These are phyloP conservation scores for Teratosphaeria viscida DNA, from an alignment of 2,329 filamentous ascomycete species.

Conservation along the genomic window DNA sequence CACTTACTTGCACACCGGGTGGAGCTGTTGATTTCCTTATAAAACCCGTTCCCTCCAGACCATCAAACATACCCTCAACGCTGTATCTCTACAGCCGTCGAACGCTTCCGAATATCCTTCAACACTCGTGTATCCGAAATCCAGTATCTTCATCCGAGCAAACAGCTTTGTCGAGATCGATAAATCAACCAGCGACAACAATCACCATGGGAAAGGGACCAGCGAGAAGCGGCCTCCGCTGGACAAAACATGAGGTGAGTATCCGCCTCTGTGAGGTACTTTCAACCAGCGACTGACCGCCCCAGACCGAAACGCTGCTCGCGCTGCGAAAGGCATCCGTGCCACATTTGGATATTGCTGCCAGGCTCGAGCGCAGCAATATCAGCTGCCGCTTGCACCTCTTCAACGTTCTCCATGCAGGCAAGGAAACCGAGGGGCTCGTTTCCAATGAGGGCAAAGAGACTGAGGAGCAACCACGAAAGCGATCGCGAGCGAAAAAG, in stretches of 20 bases:
- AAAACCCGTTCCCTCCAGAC: not conserved
- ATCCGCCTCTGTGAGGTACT: not conserved
- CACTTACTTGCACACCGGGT: not conserved
- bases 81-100: not conserved
- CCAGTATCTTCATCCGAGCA: not conserved
- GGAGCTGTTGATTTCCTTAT: not conserved
- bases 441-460: not conserved
- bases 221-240: not conserved
- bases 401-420: not conserved
- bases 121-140: not conserved
- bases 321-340: not conserved
- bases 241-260: not conserved
- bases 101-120: not conserved
- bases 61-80: not conserved
- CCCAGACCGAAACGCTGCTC: not conserved
- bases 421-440: too few relatives aligned
- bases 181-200: not conserved
- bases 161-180: not conserved
- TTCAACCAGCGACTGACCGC: not conserved
- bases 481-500: too few relatives aligned
- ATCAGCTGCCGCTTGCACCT: not conserved
- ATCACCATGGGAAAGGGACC: not conserved
- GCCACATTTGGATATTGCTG: not conserved
- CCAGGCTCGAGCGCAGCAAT: not conserved
- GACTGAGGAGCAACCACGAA: not conserved